Evolutionary conservation across 306 rosid genomes (phyloP).

Genomic region (Trifolium subterraneum): DNA sequence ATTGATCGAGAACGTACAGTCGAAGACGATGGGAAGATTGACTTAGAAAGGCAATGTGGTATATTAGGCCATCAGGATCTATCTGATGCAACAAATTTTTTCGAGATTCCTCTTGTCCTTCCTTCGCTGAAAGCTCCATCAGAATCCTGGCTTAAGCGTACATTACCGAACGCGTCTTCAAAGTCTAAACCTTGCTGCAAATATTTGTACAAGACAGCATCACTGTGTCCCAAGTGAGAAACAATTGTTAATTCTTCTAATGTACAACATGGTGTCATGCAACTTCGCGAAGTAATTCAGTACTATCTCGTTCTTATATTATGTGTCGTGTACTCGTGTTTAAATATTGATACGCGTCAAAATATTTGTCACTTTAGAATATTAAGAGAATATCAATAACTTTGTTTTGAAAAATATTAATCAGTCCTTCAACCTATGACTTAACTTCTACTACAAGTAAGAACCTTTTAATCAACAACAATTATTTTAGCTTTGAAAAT

Average conservation of each 20-base stretch:
- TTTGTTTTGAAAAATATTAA: background rate
- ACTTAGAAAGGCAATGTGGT: conserved; percentile 46
- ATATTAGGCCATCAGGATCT: conserved; percentile 34
- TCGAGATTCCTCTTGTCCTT: conserved; percentile 55
- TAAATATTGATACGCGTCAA: background rate
- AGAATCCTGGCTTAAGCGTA: conserved; percentile 90
- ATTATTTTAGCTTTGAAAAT: background rate
- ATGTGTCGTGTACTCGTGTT: background rate
- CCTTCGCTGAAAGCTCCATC: conserved; percentile 89
- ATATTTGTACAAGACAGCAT: conserved; percentile 31
- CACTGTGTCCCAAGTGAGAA: conserved; percentile 58
- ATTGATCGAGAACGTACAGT: conserved; percentile 40
- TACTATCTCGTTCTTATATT: background rate
- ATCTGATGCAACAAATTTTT: conserved; percentile 24
- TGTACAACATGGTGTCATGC: conserved; percentile 48
- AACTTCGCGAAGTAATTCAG: conserved; percentile 66
- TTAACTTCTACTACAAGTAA: background rate
- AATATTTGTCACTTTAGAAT: background rate
- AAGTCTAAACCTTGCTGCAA: conserved; percentile 49
- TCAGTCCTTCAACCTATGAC: background rate
- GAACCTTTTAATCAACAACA: background rate
- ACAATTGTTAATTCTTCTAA: conserved; percentile 60
- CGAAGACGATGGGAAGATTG: conserved; percentile 35
- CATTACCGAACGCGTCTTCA: conserved; percentile 62
- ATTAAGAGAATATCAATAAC: background rate